Evolutionary conservation across 768 basidiomycete genomes (phyloP), one percentile per base, ranked within the genome.

Genomic region (Lactifluus pinguis): DNA sequence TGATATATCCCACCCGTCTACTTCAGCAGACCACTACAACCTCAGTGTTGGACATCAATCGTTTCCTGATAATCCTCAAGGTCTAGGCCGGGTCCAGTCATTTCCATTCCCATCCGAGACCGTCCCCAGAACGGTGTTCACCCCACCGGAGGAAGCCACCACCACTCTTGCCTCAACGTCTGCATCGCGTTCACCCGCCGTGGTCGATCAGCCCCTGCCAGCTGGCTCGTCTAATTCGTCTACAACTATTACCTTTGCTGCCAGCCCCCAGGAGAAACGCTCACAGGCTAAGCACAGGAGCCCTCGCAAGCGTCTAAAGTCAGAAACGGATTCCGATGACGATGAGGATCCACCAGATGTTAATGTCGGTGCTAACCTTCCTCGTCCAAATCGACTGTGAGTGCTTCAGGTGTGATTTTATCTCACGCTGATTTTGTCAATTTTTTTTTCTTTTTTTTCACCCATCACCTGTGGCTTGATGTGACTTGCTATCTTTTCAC

Each of bases 381-480:
- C 38, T 15, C 61, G 56, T 34, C 45, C 61, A 9, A 62, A 62
- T 50, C 61, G 61, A 36, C 61, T 62, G 61, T 62, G 52, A 53
- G 61, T 45, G 17, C 11, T 30, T 29, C 14, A 21, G 9, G 29
- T 0, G 21, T 25, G 15, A 48, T 36, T 49, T 19, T 6, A 19
- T 25, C 9, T 1, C n/a, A 38, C 39, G 11, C 57, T 63, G 62
- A 59, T 38, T 17, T 11, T 36, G 19, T 45, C 30, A 25, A 25
- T 30, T 52, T 11, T 11, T 6, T 42, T 49, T 19, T 15, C 29
- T 62, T 38, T 41, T 41, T 15, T 2, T 11, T 6, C 7, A 19
- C 19, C 44, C 10, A 38, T 44, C 6, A 8, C 44, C 10, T 41
- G 51, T 38, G 21, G 11, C 30, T 55, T 54, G n/a, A 39, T 42